Base-by-base conservation (phyloP, 176 grass and related monocot species). In the Musa acuminata region DNA sequence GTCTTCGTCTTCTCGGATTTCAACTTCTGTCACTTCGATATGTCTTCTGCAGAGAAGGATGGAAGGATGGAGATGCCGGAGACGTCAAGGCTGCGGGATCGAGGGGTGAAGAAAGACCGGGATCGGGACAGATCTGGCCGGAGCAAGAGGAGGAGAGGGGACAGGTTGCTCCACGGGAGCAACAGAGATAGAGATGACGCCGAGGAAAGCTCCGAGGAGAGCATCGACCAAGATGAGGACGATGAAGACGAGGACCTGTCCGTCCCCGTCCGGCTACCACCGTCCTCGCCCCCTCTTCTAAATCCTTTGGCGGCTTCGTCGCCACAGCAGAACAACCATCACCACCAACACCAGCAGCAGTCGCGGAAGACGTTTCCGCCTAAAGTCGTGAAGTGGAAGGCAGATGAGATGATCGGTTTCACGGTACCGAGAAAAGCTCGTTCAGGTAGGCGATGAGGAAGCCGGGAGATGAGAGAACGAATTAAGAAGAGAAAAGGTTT, bases 341-440 rank as follows among this genome's bases (percentile, higher is more conserved):
- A 83, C 11, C 87, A 88, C 75, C 83, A 88, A 24, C 85, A 87
- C 49, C 82, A 80, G 63, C 88, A 83, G 77, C 87, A 81, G 78
- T 84, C 87, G 67, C 84, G 88, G 51, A 99, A 87, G 83, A 86
- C 76, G 9, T 81, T 72, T 29, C 43, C 90, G 19, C 60, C 88
- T 11, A 77, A 65, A 49, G 75, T 58, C 7, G 20, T 64, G 3
- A 85, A 89, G 84, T 77, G 78, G 84, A 93, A 93, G 78, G 79
- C 91, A 24, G 96, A 99, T 77, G 96, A 99, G 80, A 99, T 99
- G 96, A 99, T 99, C 69, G 96, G 96, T 13, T 88, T 99, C 51
- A 73, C 88, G 1, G 96, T 99, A 12, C 96, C 96, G 0, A 81
- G 96, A 78, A 99, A 99, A 88, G 88, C 96, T 8, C 91, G 96